These are phyloP conservation scores for Fonsecaea multimorphosa DNA, from an alignment of 2,329 filamentous ascomycete species.

Conservation along the genomic window DNA sequence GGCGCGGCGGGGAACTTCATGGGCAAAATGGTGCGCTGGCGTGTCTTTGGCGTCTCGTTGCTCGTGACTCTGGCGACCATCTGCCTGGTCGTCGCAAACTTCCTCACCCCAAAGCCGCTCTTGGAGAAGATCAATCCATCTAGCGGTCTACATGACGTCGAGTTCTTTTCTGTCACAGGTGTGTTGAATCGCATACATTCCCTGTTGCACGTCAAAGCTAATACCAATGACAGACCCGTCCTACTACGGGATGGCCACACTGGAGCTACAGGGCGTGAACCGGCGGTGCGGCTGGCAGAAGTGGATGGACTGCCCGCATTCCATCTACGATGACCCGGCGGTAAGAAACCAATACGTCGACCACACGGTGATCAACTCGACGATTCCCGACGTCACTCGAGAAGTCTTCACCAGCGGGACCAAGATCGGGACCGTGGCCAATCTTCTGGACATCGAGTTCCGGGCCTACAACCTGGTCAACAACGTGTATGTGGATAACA, in stretches of 20 bases:
- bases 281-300: conserved; percentile 7
- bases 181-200: neutral
- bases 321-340: conserved; percentile 8
- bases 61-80: neutral
- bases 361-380: conserved; percentile 28
- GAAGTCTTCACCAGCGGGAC: neutral
- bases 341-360: neutral
- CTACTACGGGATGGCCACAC: conserved; percentile 3
- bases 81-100: neutral
- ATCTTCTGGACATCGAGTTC: conserved; percentile 52
- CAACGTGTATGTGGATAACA: conserved; percentile 41
- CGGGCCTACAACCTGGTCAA: conserved; percentile 38
- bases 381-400: neutral
- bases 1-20: conserved; percentile 34
- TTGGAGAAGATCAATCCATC: conserved; percentile 1
- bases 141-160: neutral
- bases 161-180: neutral
- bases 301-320: conserved; percentile 11
- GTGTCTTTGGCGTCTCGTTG: neutral
- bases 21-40: conserved; percentile 9
- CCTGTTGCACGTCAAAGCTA: neutral
- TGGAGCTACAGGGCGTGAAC: neutral
- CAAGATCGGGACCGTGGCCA: conserved; percentile 44
- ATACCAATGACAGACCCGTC: neutral
- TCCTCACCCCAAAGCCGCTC: conserved; percentile 7